phyloP scores from a whole-genome alignment of 306 rosid genomes.

The Vicia faba region DNA sequence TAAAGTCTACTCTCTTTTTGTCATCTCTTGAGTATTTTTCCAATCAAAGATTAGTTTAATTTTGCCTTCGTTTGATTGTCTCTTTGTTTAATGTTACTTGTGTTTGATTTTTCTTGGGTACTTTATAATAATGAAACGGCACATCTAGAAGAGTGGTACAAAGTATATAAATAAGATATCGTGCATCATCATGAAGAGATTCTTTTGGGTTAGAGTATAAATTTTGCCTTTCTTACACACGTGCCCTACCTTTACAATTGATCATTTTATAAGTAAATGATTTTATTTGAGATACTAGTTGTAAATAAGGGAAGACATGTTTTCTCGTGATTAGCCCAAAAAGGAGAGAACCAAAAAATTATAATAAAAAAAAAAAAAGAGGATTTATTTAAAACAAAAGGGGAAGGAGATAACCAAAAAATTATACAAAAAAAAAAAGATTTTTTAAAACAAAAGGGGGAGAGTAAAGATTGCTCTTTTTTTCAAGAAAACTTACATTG shows the following conservation, averaged over 20 bases:
- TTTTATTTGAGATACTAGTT: background rate
- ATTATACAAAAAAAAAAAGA: background rate
- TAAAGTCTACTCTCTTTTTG: conserved; percentile 29
- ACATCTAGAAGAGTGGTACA: conserved; percentile 27
- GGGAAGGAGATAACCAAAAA: background rate
- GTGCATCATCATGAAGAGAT: conserved; percentile 15
- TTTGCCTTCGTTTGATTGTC: conserved; percentile 11
- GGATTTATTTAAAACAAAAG: background rate
- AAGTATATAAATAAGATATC: conserved; percentile 2
- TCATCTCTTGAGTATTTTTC: background rate
- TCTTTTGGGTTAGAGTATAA: background rate
- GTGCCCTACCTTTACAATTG: background rate
- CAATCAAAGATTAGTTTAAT: background rate
- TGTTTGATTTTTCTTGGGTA: conserved; percentile 18
- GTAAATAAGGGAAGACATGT: background rate
- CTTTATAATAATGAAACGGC: conserved; percentile 21
- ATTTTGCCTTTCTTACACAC: conserved; percentile 9
- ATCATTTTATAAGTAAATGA: background rate
- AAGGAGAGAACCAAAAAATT: background rate
- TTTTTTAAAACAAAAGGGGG: background rate
- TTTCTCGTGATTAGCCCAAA: background rate
- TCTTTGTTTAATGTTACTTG: conserved; percentile 20
- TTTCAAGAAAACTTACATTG: too few relatives aligned
- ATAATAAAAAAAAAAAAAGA: background rate
- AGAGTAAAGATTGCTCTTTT: too few relatives aligned